Conservation (phyloP, 1,284 basidiomycete genomes). For the Cryptococcus neoformans region DNA sequence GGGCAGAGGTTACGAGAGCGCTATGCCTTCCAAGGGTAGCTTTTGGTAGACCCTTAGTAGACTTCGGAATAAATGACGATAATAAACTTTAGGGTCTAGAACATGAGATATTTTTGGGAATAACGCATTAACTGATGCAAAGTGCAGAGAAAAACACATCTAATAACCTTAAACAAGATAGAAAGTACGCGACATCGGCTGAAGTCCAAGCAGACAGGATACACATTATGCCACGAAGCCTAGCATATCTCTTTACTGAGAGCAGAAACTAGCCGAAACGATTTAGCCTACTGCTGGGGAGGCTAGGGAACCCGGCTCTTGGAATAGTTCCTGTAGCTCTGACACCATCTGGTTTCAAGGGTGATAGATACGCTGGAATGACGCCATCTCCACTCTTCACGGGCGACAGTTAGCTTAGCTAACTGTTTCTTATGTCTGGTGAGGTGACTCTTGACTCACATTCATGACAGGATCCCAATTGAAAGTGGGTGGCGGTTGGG, state of each 20-base stretch:
- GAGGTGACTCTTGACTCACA: slow-evolving; percentile 22
- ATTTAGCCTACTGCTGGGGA: slow-evolving; percentile 9
- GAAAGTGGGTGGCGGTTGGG: slow-evolving; percentile 26
- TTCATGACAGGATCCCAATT: slow-evolving; percentile 43
- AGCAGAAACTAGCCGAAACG: slow-evolving; percentile 4
- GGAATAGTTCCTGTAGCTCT: slow-evolving; percentile 30
- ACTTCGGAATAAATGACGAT: too few relatives aligned
- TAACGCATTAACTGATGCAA: too few relatives aligned
- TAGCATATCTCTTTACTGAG: background rate
- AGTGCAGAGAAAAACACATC: too few relatives aligned
- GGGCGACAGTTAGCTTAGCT: too few relatives aligned
- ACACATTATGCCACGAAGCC: too few relatives aligned
- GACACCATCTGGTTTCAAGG: slow-evolving; percentile 23
- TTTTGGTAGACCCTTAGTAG: too few relatives aligned
- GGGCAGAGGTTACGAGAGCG: background rate
- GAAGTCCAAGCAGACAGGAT: too few relatives aligned
- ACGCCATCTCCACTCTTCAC: slow-evolving; percentile 45
- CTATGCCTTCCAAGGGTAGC: background rate
- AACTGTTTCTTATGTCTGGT: background rate
- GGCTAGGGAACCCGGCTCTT: slow-evolving; percentile 27
- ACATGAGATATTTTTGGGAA: too few relatives aligned
- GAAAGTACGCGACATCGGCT: too few relatives aligned
- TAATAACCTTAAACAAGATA: too few relatives aligned
- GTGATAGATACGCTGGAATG: slow-evolving; percentile 39
- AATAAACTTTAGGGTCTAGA: too few relatives aligned